phyloP scores from a whole-genome alignment of 2,329 filamentous ascomycete species.

The Clarireedia homoeocarpa region DNA sequence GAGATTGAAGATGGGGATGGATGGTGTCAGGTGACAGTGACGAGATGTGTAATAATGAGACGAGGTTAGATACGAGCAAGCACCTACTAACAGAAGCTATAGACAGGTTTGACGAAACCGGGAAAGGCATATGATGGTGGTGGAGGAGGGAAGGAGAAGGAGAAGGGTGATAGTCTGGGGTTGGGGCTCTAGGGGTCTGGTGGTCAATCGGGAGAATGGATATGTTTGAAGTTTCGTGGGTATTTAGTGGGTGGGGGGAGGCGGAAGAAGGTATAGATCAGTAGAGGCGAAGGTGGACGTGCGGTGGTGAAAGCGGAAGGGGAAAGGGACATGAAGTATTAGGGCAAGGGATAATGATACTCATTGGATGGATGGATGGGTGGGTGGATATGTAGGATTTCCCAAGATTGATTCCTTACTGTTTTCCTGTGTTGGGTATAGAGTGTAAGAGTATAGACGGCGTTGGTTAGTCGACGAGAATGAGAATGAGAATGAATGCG shows the following conservation, averaged over 20 bases:
- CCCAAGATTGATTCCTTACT: no score
- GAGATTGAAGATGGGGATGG: background rate
- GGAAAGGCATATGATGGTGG: slow-evolving; percentile 34
- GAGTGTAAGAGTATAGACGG: no score
- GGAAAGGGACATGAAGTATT: no score
- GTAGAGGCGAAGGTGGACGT: no score
- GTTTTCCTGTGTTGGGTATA: no score
- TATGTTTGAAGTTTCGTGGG: background rate
- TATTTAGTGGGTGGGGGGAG: background rate
- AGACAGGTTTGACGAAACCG: slow-evolving; percentile 43
- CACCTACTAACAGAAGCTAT: background rate
- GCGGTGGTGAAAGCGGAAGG: no score
- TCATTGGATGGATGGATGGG: no score
- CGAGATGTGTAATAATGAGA: slow-evolving; percentile 19
- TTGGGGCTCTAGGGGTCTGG: background rate
- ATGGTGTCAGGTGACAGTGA: background rate
- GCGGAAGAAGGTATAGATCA: no score
- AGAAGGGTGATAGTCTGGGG: background rate
- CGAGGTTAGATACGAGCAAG: background rate
- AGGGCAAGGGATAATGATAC: no score
- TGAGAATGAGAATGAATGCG: no score
- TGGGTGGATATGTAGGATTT: no score
- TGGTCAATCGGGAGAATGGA: background rate
- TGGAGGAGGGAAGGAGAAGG: slow-evolving; percentile 3
- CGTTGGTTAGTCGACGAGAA: no score